These are phyloP conservation scores for Erigeron canadensis DNA, from an alignment of 129 eudicot genomes.

Conservation along the genomic window DNA sequence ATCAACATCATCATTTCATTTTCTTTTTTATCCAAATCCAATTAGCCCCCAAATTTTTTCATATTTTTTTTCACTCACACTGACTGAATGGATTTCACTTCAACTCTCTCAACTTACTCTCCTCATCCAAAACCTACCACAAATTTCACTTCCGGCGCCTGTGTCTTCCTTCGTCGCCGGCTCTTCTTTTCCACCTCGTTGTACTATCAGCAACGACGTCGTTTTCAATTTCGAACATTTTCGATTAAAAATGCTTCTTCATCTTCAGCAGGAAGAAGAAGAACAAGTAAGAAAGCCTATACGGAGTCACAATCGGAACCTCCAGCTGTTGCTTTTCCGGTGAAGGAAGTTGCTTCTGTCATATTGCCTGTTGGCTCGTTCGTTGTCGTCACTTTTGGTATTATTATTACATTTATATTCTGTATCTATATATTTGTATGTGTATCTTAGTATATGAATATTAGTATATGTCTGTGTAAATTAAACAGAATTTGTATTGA, in stretches of 20 bases:
- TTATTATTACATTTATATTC: constrained; percentile 20
- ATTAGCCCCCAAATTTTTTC: constrained; percentile 17
- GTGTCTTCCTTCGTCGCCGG: constrained; percentile 22
- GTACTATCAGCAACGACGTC: constrained; percentile 23
- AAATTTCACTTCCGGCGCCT: not conserved
- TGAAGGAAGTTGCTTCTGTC: constrained; percentile 49
- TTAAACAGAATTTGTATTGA: too few relatives aligned
- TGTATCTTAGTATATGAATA: not conserved
- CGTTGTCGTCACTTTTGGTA: constrained; percentile 70
- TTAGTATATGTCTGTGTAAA: not conserved
- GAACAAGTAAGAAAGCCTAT: constrained; percentile 54
- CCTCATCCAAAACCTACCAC: constrained; percentile 46
- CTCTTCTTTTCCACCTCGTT: constrained; percentile 18
- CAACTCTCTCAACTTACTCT: constrained; percentile 45
- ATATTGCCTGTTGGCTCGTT: constrained; percentile 58
- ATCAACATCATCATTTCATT: not conserved
- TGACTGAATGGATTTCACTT: constrained; percentile 41
- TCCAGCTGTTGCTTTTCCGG: constrained; percentile 37
- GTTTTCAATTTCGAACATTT: constrained; percentile 20
- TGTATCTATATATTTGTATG: not conserved
- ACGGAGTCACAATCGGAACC: constrained; percentile 51
- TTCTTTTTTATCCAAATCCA: constrained; percentile 1
- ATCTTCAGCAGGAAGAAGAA: constrained; percentile 37
- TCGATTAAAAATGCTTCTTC: constrained; percentile 42
- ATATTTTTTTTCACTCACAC: constrained; percentile 16